Percentiles rank a stretch among this genome's conserved stretches.
phyloP scores from a whole-genome alignment of 2,329 filamentous ascomycete genomes.

The Cephalotrichum gorgonifer region DNA sequence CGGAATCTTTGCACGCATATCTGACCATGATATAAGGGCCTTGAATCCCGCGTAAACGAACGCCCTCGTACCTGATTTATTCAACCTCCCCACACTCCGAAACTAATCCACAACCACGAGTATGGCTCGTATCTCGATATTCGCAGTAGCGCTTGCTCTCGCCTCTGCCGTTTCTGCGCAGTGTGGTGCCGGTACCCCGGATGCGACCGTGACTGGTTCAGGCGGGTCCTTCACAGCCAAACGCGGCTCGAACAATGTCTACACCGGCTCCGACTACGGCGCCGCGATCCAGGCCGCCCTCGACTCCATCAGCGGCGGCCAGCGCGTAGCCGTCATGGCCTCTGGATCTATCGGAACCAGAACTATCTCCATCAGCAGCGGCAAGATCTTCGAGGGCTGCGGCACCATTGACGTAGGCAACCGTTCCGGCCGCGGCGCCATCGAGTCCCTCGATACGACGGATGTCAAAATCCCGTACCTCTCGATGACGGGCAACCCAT shows the following conservation, averaged over 20 bases:
- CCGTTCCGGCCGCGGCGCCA: slow-evolving; percentile 36
- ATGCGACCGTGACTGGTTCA: slow-evolving; percentile 36
- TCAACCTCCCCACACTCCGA: not conserved
- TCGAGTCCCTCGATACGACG: slow-evolving; percentile 36
- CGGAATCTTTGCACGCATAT: no score
- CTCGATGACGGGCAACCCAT: slow-evolving; percentile 45
- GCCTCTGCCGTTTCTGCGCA: slow-evolving; percentile 26
- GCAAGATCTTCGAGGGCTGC: slow-evolving; percentile 48
- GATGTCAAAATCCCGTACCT: slow-evolving; percentile 45
- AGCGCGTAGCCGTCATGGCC: slow-evolving; percentile 42
- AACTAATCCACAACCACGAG: not conserved
- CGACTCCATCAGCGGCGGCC: slow-evolving; percentile 37
- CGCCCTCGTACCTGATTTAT: not conserved
- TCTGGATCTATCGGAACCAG: slow-evolving; percentile 44
- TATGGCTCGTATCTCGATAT: not conserved
- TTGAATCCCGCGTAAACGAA: not conserved
- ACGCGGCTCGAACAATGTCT: slow-evolving; percentile 32
- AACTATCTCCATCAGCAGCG: slow-evolving; percentile 38
- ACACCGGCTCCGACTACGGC: slow-evolving; percentile 42
- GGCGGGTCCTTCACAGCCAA: slow-evolving; percentile 31
- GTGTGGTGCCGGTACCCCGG: slow-evolving; percentile 35
- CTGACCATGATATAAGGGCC: no score
- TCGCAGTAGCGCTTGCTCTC: slow-evolving; percentile 30
- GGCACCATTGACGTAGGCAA: slow-evolving; percentile 39
- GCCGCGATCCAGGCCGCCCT: slow-evolving; percentile 43